A percentile compares a stretch with the other conserved stretches of the same genome.
Conservation (phyloP, 371 early-diverging fungal genomes). For the Lichtheimia corymbifera region DNA sequence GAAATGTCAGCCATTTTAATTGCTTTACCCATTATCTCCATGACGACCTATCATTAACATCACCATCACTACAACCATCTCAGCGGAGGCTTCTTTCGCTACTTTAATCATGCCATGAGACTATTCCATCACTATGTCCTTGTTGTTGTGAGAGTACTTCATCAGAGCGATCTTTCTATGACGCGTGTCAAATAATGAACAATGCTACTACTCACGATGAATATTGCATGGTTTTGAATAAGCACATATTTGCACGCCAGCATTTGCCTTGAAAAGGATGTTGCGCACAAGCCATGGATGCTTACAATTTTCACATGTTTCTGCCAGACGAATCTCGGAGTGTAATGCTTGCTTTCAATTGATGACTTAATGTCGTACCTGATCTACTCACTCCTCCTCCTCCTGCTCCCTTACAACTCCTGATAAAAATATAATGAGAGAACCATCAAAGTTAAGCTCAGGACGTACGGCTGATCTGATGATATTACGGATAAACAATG, state of each 20-base stretch:
- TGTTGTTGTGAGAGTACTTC: background rate
- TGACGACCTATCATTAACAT: too few species aligned
- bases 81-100: background rate
- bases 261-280: conserved; percentile 12
- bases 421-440: background rate
- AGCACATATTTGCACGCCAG: background rate
- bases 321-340: background rate
- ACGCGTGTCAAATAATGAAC: background rate
- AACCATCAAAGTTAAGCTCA: background rate
- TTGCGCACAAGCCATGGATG: conserved; percentile 9
- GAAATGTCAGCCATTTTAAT: conserved; percentile 11
- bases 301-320: conserved; percentile 10
- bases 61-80: too few species aligned
- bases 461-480: too few species aligned
- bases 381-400: background rate
- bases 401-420: background rate
- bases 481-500: too few species aligned
- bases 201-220: background rate
- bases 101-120: background rate
- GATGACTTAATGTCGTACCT: conserved; percentile 2
- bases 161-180: too few species aligned
- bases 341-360: conserved; percentile 1
- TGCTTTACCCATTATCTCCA: too few species aligned
- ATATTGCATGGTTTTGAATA: conserved; percentile 3
- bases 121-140: background rate